Base-by-base conservation (phyloP, 73 alveolate genomes). In the Strombidium stylifer region DNA sequence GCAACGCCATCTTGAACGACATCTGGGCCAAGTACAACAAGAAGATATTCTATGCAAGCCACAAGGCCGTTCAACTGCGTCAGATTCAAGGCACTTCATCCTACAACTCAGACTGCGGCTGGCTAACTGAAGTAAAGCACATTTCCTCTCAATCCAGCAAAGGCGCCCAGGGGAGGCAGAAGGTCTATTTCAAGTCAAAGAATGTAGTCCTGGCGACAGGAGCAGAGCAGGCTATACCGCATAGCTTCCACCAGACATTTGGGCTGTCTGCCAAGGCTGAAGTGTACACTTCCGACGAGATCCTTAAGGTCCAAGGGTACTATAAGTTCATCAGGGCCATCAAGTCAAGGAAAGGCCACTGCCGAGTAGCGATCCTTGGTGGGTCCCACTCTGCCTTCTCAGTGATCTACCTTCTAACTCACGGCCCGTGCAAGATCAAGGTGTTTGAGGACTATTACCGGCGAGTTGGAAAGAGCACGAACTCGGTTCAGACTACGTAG, bases 371-470 rank as follows among this genome's bases (percentile, higher is more conserved):
- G 12, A 75, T 75, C 15, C 39, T 75, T 31, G 88, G 88, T 1
- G 88, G 82, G 14, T 75, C 88, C 21, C 88, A 75, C 65, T 47
- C 75, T 40, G 88, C 81, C 6, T 52, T 75, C 31, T 64, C 82
- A 3, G 32, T 59, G 0, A 81, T 73, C 14, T 39, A 59, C 62
- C 34, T 65, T 27, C 58, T 75, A 0, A 30, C 65, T 19, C 15
- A 75, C 36, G 88, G 88, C 18, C 80, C 80, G 18, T 47, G 25
- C 24, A 57, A 57, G 27, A 39, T 53, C 3, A 36, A 64, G 34
- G 42, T 35, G 7, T 56, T 56, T 56, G 6, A 14, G 16, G 39
- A 15, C 39, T 36, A 52, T 28, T 4, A 16, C 3, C 3, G 44
- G 1, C 6, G 16, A 26, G 20, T 8, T 16, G 18, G 5, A 5